Evolutionary conservation across 192 early-diverging fungal species (phyloP), one percentile per base, ranked within the genome.

Genomic region (Kappamyces sp.): DNA sequence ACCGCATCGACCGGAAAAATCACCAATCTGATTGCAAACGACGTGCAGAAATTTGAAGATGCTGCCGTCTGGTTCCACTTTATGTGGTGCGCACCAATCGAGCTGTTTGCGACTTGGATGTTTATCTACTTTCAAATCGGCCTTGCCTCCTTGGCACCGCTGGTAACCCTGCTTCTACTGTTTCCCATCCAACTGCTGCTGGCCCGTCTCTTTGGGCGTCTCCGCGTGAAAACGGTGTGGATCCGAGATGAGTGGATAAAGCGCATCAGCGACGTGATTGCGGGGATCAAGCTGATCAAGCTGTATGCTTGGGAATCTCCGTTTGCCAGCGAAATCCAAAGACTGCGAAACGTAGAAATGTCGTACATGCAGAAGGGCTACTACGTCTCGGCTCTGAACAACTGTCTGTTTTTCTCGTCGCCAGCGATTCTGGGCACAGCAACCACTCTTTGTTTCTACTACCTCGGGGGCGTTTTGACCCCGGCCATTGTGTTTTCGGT

Each of bases 221-320:
- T 74, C 14, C 62, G 77, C 6, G 67, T 62, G 42, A 48, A 49
- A 12, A 54, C 65, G 22, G 63, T 72, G 0, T 39, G 34, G 0
- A 49, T 63, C 15, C 61, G 75, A 1, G 77, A 79, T 57, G 66
- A 66, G 6, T 65, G 77, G 8, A 71, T 78, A 47, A 73, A 73
- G 43, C 62, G 45, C 8, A 49, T 77, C 22, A 66, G 61, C 5
- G 74, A 79, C 46, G 65, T 64, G 62, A 39, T 79, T 0, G 66
- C 71, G 8, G 77, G 77, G 1, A 74, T 79, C 47, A 66, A 71
- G 58, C 58, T 74, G 29, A 73, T 77, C 33, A 71, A 79, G 57
- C 40, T 74, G 32, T 77, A 78, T 58, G 75, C 77, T 1, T 79
- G 77, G 77, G 77, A 79, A 60, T 40, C 54, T 12, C 69, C 77